Evolutionary conservation across 345 rosid species (phyloP), one percentile per base, ranked within the genome.

Genomic region (Kernera saxatilis): DNA sequence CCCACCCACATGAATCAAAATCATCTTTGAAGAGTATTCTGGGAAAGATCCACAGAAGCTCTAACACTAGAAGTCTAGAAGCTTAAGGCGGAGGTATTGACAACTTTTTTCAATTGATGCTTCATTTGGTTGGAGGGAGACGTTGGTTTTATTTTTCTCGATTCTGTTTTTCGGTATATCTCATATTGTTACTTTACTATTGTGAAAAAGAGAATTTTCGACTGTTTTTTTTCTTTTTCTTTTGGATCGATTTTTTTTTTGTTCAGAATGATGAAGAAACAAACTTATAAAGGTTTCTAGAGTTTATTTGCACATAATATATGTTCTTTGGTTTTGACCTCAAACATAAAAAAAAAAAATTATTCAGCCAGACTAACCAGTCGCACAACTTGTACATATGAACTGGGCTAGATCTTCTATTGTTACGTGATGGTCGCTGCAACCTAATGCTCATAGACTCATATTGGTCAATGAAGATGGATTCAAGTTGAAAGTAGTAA

Each of bases 51-150:
- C 40, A 5, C 57, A 37, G 44, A 62, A 71, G 76, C 46, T 62
- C 23, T 52, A 62, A 22, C 55, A 53, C 39, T 52, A 64, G 19
- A 57, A 19, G 56, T 64, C 64, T 64, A 36, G 40, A 73, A 56
- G 67, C 77, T 48, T 65, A 1, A 48, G 52, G 39, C 4, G 10
- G 15, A 72, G 41, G 25, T 55, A 23, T 39, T 62, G 35, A 32
- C 27, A 63, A 12, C 3, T 70, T 30, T 9, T n/a, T 56, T 71
- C 45, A 32, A 5, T 30, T 11, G 10, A 33, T 12, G 46, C 58
- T 65, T 64, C 58, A 64, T 64, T 36, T 46, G 72, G 32, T 29
- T 66, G 67, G 67, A 44, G 33, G 67, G 43, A n/a, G 45, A 66
- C 52, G 25, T 25, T 73, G 72, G 77, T 55, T 54, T 19, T n/a